Evolutionary conservation across 1,284 basidiomycete genomes (phyloP), one percentile per base, ranked within the genome.

Genomic region (Moesziomyces antarcticus): DNA sequence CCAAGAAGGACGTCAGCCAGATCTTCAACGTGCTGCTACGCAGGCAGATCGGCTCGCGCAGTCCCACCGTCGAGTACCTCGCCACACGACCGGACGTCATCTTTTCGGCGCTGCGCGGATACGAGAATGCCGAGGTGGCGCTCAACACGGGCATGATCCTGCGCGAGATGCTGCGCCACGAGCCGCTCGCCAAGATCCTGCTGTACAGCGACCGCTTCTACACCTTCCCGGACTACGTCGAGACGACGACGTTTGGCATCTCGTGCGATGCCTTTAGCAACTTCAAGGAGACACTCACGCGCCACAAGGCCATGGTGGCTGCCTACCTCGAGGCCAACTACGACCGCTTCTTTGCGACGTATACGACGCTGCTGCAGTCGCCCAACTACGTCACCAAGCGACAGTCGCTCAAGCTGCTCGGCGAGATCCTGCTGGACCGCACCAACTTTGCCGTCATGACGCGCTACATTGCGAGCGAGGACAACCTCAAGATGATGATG

Each of bases 401-500:
- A 3, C 96, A 99, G 85, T 97, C 95, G 0, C 90, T 99, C 81
- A 99, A 99, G 86, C 89, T 99, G 2, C 89, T 99, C 1, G 96
- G 97, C 76, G 97, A 99, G 86, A 97, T 99, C 85, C 87, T 99
- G 1, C 90, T 99, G 49, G 97, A 99, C 85, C 89, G 96, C 27
- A 94, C 94, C 45, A 99, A 99, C 86, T 99, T 98, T 87, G 92
- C 89, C 78, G 92, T 98, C 82, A 99, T 99, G 96, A 98, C 96
- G 0, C 89, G 91, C n/a, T 99, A 98, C 85, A 98, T 99, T 77
- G 89, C 92, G 6, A 73, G 73, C 50, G 88, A 89, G 65, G 91
- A 91, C 41, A 99, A 99, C 83, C 88, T 99, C 67, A 98, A 98
- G 89, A 93, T 96, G 89, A 97, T 99, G 93, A 99, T 99, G 96